Base-by-base conservation (phyloP, 2,329 filamentous ascomycete species). In the Colletotrichum incanum region DNA sequence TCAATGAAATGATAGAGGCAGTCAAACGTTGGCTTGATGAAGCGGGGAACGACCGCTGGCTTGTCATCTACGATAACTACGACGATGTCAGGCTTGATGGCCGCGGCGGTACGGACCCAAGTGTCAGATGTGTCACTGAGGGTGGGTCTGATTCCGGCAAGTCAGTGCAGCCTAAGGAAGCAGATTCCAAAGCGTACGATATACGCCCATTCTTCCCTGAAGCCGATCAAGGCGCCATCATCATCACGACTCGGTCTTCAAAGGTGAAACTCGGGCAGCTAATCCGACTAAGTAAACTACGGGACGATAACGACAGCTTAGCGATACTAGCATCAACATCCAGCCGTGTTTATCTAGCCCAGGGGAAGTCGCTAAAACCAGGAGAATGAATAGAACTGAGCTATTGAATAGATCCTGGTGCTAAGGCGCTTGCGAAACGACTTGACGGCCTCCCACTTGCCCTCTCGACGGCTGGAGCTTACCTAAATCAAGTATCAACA, bases 361-460 rank as follows among this genome's bases (percentile, higher is more conserved):
- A 79, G 31, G 79, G 81, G 82, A 74, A 72, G 71, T 54, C 0
- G n/a, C 23, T 64, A 71, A 60, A 64, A 34, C 28, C 2, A 67
- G 50, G n/a, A 65, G 20, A 8, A 23, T 26, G 11, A 12, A 49
- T 54, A 26, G 34, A 2, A 61, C 31, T 34, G 18, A 55, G 12
- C 37, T 1, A 61, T 28, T 23, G n/a, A 55, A n/a, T 67, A 83
- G 79, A 83, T 76, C 28, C 72, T 41, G 78, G 77, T 73, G 78
- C 77, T 20, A 34, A 61, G 39, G 26, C 73, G 14, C 79, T 86
- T 70, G 78, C 78, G 1, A 67, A 75, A 49, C 75, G 76, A 58
- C 81, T 88, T 0, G 81, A 84, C 70, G 83, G 86, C 7, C 80
- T 86, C 37, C 85, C 84, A 16, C 80, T 88, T 39, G 85, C 85